A percentile compares a stretch with the other conserved stretches of the same genome.
phyloP scores from a whole-genome alignment of 352 stramenopile species.

The Phytophthora pini region DNA sequence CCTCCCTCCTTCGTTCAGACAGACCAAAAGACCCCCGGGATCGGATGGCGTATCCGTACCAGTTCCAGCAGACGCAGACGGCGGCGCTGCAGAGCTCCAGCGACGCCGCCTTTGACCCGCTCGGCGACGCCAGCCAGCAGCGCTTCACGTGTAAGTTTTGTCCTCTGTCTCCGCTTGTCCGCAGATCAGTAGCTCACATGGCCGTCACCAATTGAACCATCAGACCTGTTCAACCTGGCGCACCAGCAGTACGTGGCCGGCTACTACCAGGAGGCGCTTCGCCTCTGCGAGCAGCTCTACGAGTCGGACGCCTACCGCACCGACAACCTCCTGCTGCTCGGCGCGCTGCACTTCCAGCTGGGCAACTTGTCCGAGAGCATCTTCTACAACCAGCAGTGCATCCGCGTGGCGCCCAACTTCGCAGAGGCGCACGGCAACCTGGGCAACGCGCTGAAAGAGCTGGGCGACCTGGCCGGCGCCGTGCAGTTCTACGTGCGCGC shows the following conservation, averaged over 20 bases:
- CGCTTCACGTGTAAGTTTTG: slow-evolving; percentile 72
- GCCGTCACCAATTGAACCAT: not conserved
- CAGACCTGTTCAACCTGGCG: slow-evolving; percentile 79
- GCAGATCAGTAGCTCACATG: slow-evolving; percentile 3
- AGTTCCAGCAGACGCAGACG: slow-evolving; percentile 29
- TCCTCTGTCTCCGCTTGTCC: not conserved
- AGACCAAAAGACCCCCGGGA: not conserved
- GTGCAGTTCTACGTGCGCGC: slow-evolving; percentile 94
- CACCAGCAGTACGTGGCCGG: slow-evolving; percentile 90
- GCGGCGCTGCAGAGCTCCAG: slow-evolving; percentile 24
- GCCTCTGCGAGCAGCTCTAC: slow-evolving; percentile 91
- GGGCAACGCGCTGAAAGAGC: slow-evolving; percentile 95
- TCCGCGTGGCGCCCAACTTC: slow-evolving; percentile 92
- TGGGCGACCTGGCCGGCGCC: slow-evolving; percentile 89
- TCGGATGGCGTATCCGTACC: slow-evolving; percentile 43
- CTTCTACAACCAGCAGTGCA: slow-evolving; percentile 96
- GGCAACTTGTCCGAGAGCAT: slow-evolving; percentile 93
- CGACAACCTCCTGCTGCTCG: slow-evolving; percentile 94
- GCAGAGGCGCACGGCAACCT: slow-evolving; percentile 95
- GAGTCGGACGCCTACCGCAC: slow-evolving; percentile 83
- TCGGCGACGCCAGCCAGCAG: slow-evolving; percentile 56
- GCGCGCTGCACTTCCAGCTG: slow-evolving; percentile 94
- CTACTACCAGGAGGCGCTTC: slow-evolving; percentile 87
- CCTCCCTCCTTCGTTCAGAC: not conserved
- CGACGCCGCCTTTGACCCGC: slow-evolving; percentile 29